Conservation (phyloP, 768 basidiomycete genomes). For the Pleurotus giganteus region DNA sequence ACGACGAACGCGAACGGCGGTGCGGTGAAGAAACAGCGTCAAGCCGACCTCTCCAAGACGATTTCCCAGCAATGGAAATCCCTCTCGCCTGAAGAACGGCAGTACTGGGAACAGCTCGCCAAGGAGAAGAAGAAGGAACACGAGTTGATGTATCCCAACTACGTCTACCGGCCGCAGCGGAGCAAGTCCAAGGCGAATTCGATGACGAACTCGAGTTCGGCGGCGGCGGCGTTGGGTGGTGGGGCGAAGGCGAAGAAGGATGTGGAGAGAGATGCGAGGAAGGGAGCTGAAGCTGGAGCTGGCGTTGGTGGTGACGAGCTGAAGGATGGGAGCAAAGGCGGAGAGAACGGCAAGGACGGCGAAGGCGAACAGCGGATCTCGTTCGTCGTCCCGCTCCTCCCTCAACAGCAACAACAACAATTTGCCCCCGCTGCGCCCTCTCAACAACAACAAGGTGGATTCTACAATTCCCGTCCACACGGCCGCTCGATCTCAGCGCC, state of each 20-base stretch:
- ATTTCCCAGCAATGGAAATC: conserved; percentile 82
- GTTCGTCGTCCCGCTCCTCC: conserved; percentile 34
- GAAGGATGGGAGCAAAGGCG: too few relatives aligned
- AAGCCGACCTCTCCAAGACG: conserved; percentile 77
- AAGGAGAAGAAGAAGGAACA: conserved; percentile 82
- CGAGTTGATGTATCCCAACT: conserved; percentile 70
- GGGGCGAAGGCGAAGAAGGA: conserved; percentile 23
- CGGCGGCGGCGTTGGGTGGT: conserved; percentile 17
- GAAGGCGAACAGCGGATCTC: conserved; percentile 34
- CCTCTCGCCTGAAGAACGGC: conserved; percentile 60
- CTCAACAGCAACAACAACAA: conserved; percentile 23
- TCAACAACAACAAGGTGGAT: conserved; percentile 1
- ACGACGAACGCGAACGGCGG: too few relatives aligned
- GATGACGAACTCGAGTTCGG: conserved; percentile 27
- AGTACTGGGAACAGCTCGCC: conserved; percentile 74
- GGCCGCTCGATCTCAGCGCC: conserved; percentile 53
- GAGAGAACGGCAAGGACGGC: conserved; percentile 37
- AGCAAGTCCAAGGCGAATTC: conserved; percentile 56
- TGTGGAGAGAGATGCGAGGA: conserved; percentile 27
- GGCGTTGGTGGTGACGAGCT: too few relatives aligned
- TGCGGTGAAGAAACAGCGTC: conserved; percentile 78
- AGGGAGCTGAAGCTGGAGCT: too few relatives aligned
- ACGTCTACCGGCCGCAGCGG: conserved; percentile 77
- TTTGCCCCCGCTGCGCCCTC: conserved; percentile 5
- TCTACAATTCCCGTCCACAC: conserved; percentile 19